Base-by-base conservation (phyloP, 73 alveolate genomes). In the Blepharisma japonicum region DNA sequence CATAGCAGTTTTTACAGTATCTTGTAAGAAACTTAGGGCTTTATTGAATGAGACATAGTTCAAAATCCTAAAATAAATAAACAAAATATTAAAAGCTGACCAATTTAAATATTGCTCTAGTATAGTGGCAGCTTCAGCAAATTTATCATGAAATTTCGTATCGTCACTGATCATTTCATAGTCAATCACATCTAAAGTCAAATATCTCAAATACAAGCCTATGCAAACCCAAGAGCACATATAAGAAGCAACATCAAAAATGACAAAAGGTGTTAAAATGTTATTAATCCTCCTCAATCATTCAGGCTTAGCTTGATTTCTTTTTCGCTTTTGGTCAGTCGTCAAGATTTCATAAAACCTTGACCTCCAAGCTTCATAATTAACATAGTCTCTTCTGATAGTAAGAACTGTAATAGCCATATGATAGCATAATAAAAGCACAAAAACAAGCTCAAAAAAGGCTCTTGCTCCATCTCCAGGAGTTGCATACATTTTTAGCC, bases 231-330 rank as follows among this genome's bases (percentile, higher is more conserved):
- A 6, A 0, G 84, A 56, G 27, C 83, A 51, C 2, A 81, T 23
- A 68, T 50, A 78, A 72, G 74, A 84, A 45, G 77, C 20, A 6
- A 88, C n/a, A 6, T 88, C 95, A 55, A 88, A 83, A 38, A 83
- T 50, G 6, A 81, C 78, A 80, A 77, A 88, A 50, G 81, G 50
- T 27, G 71, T 49, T 18, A 88, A 56, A 46, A 84, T 51, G 9
- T 80, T 70, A 38, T 51, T 20, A 55, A 83, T 51, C 48, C 67
- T 50, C 48, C 95, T 51, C 20, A 88, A 9, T 32, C 81, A 51
- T 68, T 88, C 95, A 7, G 95, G 95, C 23, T 67, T 55, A 23
- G 77, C 82, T 23, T 56, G n/a, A 39, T 72, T 54, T 71, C 95
- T 83, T 71, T 80, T 55, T 56, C 56, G 70, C 76, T 72, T 71